These are phyloP conservation scores for Apium graveolens DNA, from an alignment of 129 eudicot genomes.

Conservation along the genomic window DNA sequence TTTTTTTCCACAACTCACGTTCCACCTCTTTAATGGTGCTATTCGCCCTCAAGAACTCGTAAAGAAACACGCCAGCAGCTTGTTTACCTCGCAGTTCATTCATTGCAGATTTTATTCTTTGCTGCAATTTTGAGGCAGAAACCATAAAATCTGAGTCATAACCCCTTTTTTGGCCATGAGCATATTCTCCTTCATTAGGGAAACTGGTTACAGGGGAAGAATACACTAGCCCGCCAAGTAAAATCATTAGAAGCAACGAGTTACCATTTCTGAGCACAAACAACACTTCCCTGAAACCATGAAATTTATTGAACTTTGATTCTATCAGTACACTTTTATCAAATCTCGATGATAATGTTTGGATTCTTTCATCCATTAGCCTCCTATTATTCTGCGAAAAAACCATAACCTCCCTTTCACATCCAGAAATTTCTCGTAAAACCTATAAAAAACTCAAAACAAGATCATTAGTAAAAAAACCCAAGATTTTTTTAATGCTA, in stretches of 20 bases:
- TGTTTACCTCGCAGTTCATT: slow-evolving; percentile 11
- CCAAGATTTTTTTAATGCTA: not conserved
- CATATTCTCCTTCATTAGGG: slow-evolving; percentile 19
- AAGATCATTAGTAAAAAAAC: not conserved
- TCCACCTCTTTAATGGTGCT: slow-evolving; percentile 24
- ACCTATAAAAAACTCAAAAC: not conserved
- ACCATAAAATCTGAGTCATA: slow-evolving; percentile 39
- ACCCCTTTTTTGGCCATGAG: slow-evolving; percentile 12
- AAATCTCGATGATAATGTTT: not conserved
- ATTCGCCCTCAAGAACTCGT: slow-evolving; percentile 38
- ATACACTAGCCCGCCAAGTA: slow-evolving; percentile 35
- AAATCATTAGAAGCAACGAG: slow-evolving; percentile 39
- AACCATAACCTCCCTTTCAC: not conserved
- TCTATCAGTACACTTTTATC: slow-evolving; percentile 7
- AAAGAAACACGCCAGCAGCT: slow-evolving; percentile 27
- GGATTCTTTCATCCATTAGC: not conserved
- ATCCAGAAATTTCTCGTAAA: not conserved
- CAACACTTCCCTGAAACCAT: slow-evolving; percentile 43
- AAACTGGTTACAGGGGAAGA: slow-evolving; percentile 26
- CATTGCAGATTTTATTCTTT: slow-evolving; percentile 19
- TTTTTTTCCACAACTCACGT: not conserved
- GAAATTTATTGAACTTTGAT: slow-evolving; percentile 39
- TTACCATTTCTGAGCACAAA: slow-evolving; percentile 36
- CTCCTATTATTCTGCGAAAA: not conserved
- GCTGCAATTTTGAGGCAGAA: slow-evolving; percentile 33